Percentiles rank a stretch among this genome's conserved stretches.
Evolutionary conservation across 495 filamentous ascomycete species (phyloP).

Genomic region (Baudoinia panamericana): DNA sequence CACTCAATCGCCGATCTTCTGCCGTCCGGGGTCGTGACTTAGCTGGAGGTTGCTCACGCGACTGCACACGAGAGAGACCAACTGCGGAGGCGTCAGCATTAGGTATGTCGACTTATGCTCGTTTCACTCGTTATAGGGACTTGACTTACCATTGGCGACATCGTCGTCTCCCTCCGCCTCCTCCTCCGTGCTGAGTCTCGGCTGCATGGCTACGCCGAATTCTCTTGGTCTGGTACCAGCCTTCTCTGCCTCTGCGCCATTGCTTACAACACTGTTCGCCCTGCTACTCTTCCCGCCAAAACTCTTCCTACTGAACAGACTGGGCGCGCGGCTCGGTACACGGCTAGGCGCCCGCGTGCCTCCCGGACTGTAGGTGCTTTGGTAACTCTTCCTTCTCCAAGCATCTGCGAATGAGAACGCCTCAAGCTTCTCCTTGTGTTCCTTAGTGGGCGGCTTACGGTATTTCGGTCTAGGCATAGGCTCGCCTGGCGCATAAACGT

Average conservation of each 20-base stretch:
- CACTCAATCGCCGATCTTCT: conserved; percentile 5
- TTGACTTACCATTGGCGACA: conserved; percentile 20
- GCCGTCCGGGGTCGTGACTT: conserved; percentile 15
- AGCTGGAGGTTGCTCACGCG: conserved; percentile 1
- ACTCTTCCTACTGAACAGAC: conserved; percentile 22
- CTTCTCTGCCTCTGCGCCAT: conserved; percentile 4
- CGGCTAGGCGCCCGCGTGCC: conserved; percentile 27
- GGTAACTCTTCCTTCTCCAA: conserved; percentile 27
- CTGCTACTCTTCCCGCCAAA: conserved; percentile 6
- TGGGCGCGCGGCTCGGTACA: conserved; percentile 24
- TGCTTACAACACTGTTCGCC: conserved; percentile 12
- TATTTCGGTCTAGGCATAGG: conserved; percentile 33
- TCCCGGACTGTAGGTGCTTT: conserved; percentile 29
- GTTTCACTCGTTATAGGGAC: not conserved
- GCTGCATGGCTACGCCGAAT: not conserved
- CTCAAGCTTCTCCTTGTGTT: conserved; percentile 31
- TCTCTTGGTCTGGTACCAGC: conserved; percentile 1
- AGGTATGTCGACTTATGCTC: not conserved
- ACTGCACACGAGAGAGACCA: conserved; percentile 17
- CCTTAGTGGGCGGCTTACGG: conserved; percentile 27
- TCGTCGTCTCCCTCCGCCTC: conserved; percentile 20
- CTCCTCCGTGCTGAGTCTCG: conserved; percentile 8
- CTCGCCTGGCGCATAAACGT: conserved; percentile 32
- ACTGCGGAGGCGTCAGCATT: conserved; percentile 3
- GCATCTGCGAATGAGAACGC: conserved; percentile 27